A percentile compares a stretch with the other conserved stretches of the same genome.
phyloP scores from a whole-genome alignment of 805 yeast genomes.

The Ogataea zsoltii region DNA sequence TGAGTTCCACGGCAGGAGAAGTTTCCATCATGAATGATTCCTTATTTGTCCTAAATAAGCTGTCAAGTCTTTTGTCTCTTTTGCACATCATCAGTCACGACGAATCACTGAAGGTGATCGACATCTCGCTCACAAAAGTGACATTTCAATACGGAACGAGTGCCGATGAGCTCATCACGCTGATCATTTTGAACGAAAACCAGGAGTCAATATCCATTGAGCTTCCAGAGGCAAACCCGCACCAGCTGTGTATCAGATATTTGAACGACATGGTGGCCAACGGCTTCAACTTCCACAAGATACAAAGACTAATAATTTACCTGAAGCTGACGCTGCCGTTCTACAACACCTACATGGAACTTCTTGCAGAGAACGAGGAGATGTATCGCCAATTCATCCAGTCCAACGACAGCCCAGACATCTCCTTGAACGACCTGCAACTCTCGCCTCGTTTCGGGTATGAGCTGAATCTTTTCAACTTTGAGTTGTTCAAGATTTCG shows the following conservation, averaged over 20 bases:
- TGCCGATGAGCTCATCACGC: slow-evolving; percentile 27
- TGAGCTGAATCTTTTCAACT: slow-evolving; percentile 22
- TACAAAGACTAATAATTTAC: slow-evolving; percentile 30
- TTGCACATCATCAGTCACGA: slow-evolving; percentile 32
- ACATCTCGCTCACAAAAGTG: slow-evolving; percentile 30
- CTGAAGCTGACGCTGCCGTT: slow-evolving; percentile 33
- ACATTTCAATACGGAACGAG: slow-evolving; percentile 34
- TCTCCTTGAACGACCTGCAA: slow-evolving; percentile 13
- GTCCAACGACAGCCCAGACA: slow-evolving; percentile 16
- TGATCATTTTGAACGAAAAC: slow-evolving; percentile 24
- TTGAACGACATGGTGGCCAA: slow-evolving; percentile 25
- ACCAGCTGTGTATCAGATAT: slow-evolving; percentile 26
- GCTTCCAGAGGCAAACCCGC: slow-evolving; percentile 34
- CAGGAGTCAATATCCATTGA: slow-evolving; percentile 27
- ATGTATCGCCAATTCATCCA: slow-evolving; percentile 15
- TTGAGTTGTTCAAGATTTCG: slow-evolving; percentile 27
- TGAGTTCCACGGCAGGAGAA: slow-evolving; percentile 9
- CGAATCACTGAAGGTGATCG: slow-evolving; percentile 26
- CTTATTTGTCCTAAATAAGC: slow-evolving; percentile 28
- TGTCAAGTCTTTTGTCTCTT: slow-evolving; percentile 31
- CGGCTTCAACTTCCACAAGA: slow-evolving; percentile 19
- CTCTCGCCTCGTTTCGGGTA: slow-evolving; percentile 22
- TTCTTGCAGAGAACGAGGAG: slow-evolving; percentile 14
- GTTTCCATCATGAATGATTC: slow-evolving; percentile 26
- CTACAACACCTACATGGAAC: slow-evolving; percentile 21